These are phyloP conservation scores for Penicillium sp. DNA, from an alignment of 2,329 filamentous ascomycete genomes.

Conservation along the genomic window DNA sequence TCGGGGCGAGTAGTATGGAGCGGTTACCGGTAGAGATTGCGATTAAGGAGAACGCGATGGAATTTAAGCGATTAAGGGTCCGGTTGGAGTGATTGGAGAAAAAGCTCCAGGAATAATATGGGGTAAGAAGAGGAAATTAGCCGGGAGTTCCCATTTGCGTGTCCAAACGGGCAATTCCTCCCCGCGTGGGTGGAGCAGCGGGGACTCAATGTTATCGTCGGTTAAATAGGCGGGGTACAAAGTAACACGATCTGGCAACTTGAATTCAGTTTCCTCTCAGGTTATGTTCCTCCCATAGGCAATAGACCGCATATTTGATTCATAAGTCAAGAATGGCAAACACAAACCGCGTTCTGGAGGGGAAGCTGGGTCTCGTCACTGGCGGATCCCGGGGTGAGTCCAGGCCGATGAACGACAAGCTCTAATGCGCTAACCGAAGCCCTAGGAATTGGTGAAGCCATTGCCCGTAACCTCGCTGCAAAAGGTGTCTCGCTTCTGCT, in stretches of 20 bases:
- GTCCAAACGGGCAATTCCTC: conserved; percentile 29
- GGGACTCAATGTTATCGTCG: conserved; percentile 8
- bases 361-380: conserved; percentile 76
- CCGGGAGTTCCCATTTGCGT: conserved; percentile 9
- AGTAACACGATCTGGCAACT: neutral
- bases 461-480: conserved; percentile 68
- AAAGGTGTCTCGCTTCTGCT: conserved; percentile 70
- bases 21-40: conserved; percentile 66
- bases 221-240: conserved; percentile 18
- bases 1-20: conserved; percentile 69
- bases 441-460: conserved; percentile 71
- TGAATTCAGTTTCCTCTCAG: conserved; percentile 10
- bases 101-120: neutral
- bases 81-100: conserved; percentile 7
- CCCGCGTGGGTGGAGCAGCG: conserved; percentile 17
- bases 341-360: conserved; percentile 54
- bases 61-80: conserved; percentile 51
- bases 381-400: conserved; percentile 71
- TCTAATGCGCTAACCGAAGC: conserved; percentile 2
- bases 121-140: conserved; percentile 6
- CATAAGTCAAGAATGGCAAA: conserved; percentile 11
- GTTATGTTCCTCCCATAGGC: neutral
- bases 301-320: neutral
- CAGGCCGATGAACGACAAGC: neutral
- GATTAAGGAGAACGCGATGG: conserved; percentile 58